These are phyloP conservation scores for Hemileia vastatrix DNA, from an alignment of 1,284 basidiomycete genomes.

Conservation along the genomic window DNA sequence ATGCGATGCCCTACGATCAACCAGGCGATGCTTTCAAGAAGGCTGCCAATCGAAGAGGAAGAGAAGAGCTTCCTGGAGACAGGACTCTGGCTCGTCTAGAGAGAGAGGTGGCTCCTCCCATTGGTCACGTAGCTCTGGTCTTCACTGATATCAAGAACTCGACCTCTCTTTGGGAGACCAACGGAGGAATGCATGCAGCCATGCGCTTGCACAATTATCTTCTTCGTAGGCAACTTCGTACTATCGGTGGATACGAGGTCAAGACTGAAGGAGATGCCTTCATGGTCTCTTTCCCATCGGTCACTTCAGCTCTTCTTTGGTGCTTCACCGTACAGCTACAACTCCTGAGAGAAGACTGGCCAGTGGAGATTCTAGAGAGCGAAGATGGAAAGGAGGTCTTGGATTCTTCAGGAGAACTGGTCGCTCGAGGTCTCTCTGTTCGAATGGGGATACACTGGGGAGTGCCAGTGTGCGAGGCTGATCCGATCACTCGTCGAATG, in stretches of 20 bases:
- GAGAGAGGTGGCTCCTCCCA: conserved; percentile 74
- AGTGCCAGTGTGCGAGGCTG: conserved; percentile 75
- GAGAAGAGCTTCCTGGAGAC: conserved; percentile 29
- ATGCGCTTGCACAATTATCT: conserved; percentile 84
- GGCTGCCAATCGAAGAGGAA: too few species aligned
- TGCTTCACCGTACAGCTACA: conserved; percentile 77
- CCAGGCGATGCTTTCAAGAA: conserved; percentile 34
- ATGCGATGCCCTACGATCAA: conserved; percentile 23
- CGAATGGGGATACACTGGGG: conserved; percentile 98
- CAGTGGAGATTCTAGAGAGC: conserved; percentile 80
- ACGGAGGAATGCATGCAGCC: conserved; percentile 87
- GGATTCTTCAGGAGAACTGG: conserved; percentile 60
- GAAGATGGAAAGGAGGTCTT: conserved; percentile 76
- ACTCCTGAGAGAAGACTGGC: conserved; percentile 80
- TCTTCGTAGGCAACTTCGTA: conserved; percentile 71
- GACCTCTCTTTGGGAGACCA: conserved; percentile 91
- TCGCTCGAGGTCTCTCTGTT: conserved; percentile 81
- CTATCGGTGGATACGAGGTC: conserved; percentile 94
- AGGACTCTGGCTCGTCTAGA: conserved; percentile 55
- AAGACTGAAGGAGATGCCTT: conserved; percentile 99
- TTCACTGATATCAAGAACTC: conserved; percentile 99
- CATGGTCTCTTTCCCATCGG: conserved; percentile 94
- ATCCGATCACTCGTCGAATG: conserved; percentile 91
- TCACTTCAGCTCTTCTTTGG: conserved; percentile 81
- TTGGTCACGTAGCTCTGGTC: conserved; percentile 79